Conservation (phyloP, 805 yeast species). For the Candida vaughaniae region DNA sequence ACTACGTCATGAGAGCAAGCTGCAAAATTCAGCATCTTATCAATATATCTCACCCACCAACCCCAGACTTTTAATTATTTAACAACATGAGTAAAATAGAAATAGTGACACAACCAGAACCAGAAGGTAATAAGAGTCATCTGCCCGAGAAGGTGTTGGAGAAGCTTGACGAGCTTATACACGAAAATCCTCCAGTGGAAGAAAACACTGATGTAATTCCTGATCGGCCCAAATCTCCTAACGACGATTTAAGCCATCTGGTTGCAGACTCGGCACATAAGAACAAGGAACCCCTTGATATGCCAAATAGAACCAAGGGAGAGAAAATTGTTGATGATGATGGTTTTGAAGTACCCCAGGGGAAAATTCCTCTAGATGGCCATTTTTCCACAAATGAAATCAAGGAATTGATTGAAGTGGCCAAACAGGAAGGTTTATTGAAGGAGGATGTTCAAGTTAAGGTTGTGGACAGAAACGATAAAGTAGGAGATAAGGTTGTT, state of each 20-base stretch:
- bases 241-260: slow-evolving; percentile 5
- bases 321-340: slow-evolving; percentile 23
- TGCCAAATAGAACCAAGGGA: slow-evolving; percentile 1
- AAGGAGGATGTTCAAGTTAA: slow-evolving; percentile 24
- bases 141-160: slow-evolving; percentile 15
- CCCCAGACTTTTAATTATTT: background rate
- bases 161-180: slow-evolving; percentile 27
- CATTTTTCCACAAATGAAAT: slow-evolving; percentile 37
- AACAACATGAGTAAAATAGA: slow-evolving; percentile 19
- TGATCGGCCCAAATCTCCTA: slow-evolving; percentile 8
- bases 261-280: slow-evolving; percentile 1
- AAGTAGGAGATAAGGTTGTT: slow-evolving; percentile 31
- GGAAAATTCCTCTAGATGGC: slow-evolving; percentile 41
- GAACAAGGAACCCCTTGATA: slow-evolving; percentile 2
- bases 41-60: too few species aligned
- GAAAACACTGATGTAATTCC: slow-evolving; percentile 1
- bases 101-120: slow-evolving; percentile 26
- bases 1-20: slow-evolving; percentile 10
- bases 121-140: background rate
- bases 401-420: slow-evolving; percentile 27
- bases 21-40: too few species aligned
- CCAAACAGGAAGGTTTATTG: slow-evolving; percentile 30
- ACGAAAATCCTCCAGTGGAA: slow-evolving; percentile 13
- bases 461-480: slow-evolving; percentile 21
- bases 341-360: slow-evolving; percentile 37